phyloP scores from a whole-genome alignment of 2,329 filamentous ascomycete species.

The Metarhizium brunneum region DNA sequence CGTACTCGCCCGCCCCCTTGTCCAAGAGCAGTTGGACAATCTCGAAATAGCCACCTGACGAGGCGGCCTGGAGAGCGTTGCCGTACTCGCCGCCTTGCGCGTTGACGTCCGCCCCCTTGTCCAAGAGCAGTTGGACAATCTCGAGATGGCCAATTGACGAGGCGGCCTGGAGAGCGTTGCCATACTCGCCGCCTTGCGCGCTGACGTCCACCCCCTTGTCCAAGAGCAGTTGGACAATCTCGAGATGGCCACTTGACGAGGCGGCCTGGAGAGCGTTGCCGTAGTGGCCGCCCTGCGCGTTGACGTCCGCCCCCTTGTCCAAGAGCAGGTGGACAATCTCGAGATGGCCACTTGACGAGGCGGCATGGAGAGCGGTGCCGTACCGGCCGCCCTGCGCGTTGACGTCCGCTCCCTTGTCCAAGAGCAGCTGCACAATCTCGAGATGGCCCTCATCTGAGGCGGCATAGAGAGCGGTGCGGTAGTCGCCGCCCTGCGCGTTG shows the following conservation, averaged over 20 bases:
- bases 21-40: no score
- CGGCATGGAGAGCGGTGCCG: background rate
- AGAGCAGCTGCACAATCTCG: no score
- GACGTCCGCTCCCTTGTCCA: no score
- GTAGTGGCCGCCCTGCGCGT: constrained; percentile 2
- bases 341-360: background rate
- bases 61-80: no score
- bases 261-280: constrained; percentile 4
- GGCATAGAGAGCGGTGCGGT: constrained; percentile 1
- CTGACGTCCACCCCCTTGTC: no score
- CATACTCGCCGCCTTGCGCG: no score
- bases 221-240: no score
- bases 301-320: constrained; percentile 7
- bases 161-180: no score
- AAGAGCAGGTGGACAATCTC: background rate
- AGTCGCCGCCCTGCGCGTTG: constrained; percentile 1
- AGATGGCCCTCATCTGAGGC: no score
- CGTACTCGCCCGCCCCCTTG: no score
- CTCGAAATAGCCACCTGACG: no score
- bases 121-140: background rate
- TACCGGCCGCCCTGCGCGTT: constrained; percentile 2
- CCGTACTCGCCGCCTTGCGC: background rate
- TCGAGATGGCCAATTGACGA: no score
- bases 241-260: background rate
- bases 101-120: background rate